Percentiles rank a stretch among this genome's conserved stretches.
phyloP scores from a whole-genome alignment of 192 early-diverging fungal genomes.

The Linderina pennispora region DNA sequence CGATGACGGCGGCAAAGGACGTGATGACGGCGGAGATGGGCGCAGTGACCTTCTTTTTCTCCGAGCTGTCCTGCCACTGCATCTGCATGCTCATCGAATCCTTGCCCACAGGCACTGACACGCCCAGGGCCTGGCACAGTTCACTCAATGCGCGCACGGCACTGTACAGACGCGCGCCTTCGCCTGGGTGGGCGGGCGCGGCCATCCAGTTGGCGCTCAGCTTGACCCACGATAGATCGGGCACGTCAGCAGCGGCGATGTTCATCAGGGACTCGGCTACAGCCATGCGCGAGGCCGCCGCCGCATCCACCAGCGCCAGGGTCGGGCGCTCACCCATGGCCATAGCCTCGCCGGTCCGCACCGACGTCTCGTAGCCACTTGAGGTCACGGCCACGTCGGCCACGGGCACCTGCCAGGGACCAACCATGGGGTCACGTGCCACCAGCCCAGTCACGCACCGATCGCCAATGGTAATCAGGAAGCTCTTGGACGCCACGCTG shows the following conservation, averaged over 20 bases:
- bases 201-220: constrained; percentile 99
- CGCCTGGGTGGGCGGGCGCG: constrained; percentile 82
- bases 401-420: constrained; percentile 98
- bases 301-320: constrained; percentile 74
- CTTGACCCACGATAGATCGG: constrained; percentile 63
- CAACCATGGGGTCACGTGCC: constrained; percentile 96
- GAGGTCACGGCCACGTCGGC: constrained; percentile 92
- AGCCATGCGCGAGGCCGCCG: constrained; percentile 93
- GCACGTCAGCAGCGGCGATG: constrained; percentile 80
- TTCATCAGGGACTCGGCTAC: constrained; percentile 94
- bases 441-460: constrained; percentile 92
- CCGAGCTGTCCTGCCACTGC: constrained; percentile 59
- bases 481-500: constrained; percentile 85
- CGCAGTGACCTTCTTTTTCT: constrained; percentile 64
- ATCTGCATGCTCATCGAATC: constrained; percentile 99
- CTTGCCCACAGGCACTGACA: constrained; percentile 98
- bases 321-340: constrained; percentile 96
- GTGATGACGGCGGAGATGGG: constrained; percentile 92
- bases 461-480: constrained; percentile 98
- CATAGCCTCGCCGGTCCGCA: constrained; percentile 89
- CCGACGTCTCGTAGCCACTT: constrained; percentile 53
- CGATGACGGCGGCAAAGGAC: constrained; percentile 82
- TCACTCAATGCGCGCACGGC: constrained; percentile 93
- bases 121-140: constrained; percentile 85
- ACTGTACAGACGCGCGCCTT: constrained; percentile 87